Base-by-base conservation (phyloP, 257 asterid genomes). In the Echium plantagineum region DNA sequence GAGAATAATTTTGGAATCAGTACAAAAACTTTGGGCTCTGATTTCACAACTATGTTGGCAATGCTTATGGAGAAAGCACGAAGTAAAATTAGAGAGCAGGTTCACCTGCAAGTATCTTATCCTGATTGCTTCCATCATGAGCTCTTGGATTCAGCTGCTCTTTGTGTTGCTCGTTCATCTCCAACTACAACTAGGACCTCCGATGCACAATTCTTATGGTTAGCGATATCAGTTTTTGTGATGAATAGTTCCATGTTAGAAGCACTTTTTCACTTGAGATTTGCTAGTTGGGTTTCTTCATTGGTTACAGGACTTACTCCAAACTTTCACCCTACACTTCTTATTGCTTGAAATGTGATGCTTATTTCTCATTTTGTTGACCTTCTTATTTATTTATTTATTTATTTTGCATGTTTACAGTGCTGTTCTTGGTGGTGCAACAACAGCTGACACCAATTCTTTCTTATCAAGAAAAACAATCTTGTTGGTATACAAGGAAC, bases 381-480 rank as follows among this genome's bases (percentile, higher is more conserved):
- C 21, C 17, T 28, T 28, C 32, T 28, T 28, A 3, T 28, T 28
- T 28, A 3, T 26, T 5, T 5, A 2, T 2, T 17, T 51, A n/a
- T 51, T 7, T 17, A 52, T 55, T 30, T 55, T 55, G 48, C 38
- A 17, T 75, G 75, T 67, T 42, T 75, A 69, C 91, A 93, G 99
- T 75, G 87, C 94, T 72, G 91, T 80, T 71, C 81, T 93, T 66
- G 94, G 97, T 65, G 91, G 97, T 55, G 70, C 74, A 58, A 79
- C 76, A 13, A 80, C 74, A 74, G 87, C 73, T 65, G 94, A 81
- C 61, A 59, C 59, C 65, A 56, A 73, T 71, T 76, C 83, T 52
- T 80, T 93, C 55, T 47, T 93, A 59, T 82, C 94, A 55, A 75
- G 22, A 52, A 73, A 67, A 69, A 79, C 95, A 48, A 19, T 71